A percentile compares a stretch with the other conserved stretches of the same genome.
Conservation (phyloP, 1,139 yeast species). For the Suhomyces maxii region DNA sequence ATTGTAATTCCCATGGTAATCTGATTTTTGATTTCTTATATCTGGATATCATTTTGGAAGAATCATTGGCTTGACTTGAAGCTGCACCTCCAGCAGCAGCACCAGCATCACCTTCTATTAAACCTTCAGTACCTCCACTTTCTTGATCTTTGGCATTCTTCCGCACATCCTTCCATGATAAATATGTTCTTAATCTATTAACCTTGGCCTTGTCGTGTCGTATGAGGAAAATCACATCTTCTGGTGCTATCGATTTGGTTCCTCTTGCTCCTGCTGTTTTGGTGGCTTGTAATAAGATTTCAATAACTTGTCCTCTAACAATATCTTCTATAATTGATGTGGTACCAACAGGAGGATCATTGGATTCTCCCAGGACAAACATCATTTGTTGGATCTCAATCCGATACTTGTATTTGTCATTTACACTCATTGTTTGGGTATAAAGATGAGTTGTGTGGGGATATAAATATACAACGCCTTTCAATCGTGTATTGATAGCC, state of each 20-base stretch:
- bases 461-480: background rate
- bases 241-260: slow-evolving; percentile 83
- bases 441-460: background rate
- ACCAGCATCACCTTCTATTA: slow-evolving; percentile 42
- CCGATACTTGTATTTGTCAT: slow-evolving; percentile 67
- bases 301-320: slow-evolving; percentile 92
- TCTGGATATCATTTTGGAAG: slow-evolving; percentile 60
- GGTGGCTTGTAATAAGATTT: slow-evolving; percentile 76
- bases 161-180: slow-evolving; percentile 97
- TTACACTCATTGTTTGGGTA: slow-evolving; percentile 6
- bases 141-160: slow-evolving; percentile 97
- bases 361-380: slow-evolving; percentile 96
- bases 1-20: slow-evolving; percentile 93
- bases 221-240: slow-evolving; percentile 88
- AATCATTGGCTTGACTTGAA: slow-evolving; percentile 41
- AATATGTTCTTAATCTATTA: slow-evolving; percentile 80
- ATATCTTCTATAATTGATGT: slow-evolving; percentile 92
- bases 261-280: slow-evolving; percentile 79
- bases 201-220: slow-evolving; percentile 96
- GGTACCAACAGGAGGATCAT: slow-evolving; percentile 90
- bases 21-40: slow-evolving; percentile 78
- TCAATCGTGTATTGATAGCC: slow-evolving; percentile 1
- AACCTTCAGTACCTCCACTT: slow-evolving; percentile 68
- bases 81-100: slow-evolving; percentile 33
- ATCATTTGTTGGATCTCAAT: slow-evolving; percentile 96